Evolutionary conservation across 352 stramenopile species (phyloP), one percentile per base, ranked within the genome.

Genomic region (Phytophthora pini): DNA sequence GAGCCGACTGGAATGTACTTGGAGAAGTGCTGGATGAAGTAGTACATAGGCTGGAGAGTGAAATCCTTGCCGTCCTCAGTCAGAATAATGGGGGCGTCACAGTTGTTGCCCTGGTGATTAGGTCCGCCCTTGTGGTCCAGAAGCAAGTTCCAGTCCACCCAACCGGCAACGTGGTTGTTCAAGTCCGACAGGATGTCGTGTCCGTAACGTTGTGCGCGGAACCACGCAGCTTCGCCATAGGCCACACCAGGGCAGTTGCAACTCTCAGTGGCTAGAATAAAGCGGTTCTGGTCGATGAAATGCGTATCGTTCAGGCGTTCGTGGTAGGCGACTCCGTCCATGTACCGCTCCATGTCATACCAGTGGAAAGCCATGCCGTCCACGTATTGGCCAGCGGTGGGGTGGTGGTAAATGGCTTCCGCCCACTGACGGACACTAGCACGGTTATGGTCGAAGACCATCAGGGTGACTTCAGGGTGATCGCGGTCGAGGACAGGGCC

Each of bases 121-220:
- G 93, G 92, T 1, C 93, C 93, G 20, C 93, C 93, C 7, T 40
- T 88, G 74, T 92, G 82, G 64, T 96, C 88, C 0, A 98, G 75
- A 4, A 97, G 49, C 47, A 98, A 58, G 71, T 98, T 98, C 92
- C 92, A 98, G 74, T 98, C 89, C 29, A 97, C 88, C 92, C 92
- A 98, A 7, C 89, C 89, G 1, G 80, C 75, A 17, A 90, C 85
- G 68, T 75, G 85, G 66, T 95, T 92, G 77, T 95, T 97, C 20
- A 95, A 79, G 55, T 97, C 87, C 26, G 85, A 84, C 44, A 98
- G 65, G 41, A 98, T 97, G 46, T 97, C 90, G 70, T 96, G 89
- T 0, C 78, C 85, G 39, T 97, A 94, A 1, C 87, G 86, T 62
- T 98, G 87, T 10, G 70, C 90, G 7, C 89, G 80, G 68, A 94